A percentile compares a stretch with the other conserved stretches of the same genome.
Conservation (phyloP, 129 eudicot species). For the Flaveria ramosissima region DNA sequence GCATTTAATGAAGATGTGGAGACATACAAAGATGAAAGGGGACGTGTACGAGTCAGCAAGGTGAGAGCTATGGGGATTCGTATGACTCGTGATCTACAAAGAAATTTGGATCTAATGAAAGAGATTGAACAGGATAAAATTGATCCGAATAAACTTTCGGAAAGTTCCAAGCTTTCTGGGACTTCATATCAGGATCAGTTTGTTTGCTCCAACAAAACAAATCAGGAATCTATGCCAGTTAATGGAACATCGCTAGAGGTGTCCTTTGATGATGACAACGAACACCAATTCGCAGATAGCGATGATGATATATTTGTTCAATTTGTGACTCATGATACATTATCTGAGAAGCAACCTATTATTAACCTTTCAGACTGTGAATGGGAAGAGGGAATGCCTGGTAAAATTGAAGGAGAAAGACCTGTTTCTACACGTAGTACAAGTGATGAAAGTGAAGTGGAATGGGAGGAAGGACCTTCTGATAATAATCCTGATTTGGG, state of each 20-base stretch:
- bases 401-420: slow-evolving; percentile 27
- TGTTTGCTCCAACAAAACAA: slow-evolving; percentile 17
- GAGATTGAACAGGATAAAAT: slow-evolving; percentile 58
- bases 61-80: slow-evolving; percentile 89
- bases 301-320: slow-evolving; percentile 74
- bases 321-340: slow-evolving; percentile 52
- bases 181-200: slow-evolving; percentile 7
- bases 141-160: slow-evolving; percentile 4
- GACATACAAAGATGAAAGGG: slow-evolving; percentile 86
- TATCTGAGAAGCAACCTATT: slow-evolving; percentile 32
- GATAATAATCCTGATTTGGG: slow-evolving; percentile 42
- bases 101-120: slow-evolving; percentile 86
- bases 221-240: slow-evolving; percentile 36
- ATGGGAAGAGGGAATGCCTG: slow-evolving; percentile 72
- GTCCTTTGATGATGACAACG: slow-evolving; percentile 60
- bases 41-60: slow-evolving; percentile 68
- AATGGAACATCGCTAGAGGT: slow-evolving; percentile 54
- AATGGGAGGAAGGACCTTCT: slow-evolving; percentile 68
- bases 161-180: slow-evolving; percentile 6
- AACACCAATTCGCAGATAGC: slow-evolving; percentile 39
- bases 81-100: slow-evolving; percentile 95
- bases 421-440: slow-evolving; percentile 24
- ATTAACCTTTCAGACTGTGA: slow-evolving; percentile 59
- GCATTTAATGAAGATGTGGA: slow-evolving; percentile 60
- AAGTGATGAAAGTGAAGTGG: slow-evolving; percentile 50